These are phyloP conservation scores for Alternaria gaisen DNA, from an alignment of 2,329 filamentous ascomycete species.

Conservation along the genomic window DNA sequence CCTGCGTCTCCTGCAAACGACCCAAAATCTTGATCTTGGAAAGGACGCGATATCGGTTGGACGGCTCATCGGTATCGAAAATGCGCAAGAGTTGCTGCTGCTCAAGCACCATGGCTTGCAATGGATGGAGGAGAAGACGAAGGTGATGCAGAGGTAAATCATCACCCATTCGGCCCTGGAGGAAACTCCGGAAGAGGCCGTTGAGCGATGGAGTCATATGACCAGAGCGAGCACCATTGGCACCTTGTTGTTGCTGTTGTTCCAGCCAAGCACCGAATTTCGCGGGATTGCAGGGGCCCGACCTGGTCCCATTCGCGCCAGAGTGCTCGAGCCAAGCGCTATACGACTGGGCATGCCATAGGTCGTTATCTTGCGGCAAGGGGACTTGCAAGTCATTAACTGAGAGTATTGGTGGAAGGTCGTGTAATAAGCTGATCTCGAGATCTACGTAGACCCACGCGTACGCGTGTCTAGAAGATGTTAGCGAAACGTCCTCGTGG, in stretches of 20 bases:
- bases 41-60: slow-evolving; percentile 9
- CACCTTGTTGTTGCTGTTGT: not conserved
- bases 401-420: slow-evolving; percentile 13
- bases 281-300: slow-evolving; percentile 1
- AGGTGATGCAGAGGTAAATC: slow-evolving; percentile 8
- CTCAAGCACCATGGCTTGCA: slow-evolving; percentile 13
- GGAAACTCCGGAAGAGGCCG: slow-evolving; percentile 13
- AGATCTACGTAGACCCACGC: slow-evolving; percentile 18
- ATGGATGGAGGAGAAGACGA: slow-evolving; percentile 16
- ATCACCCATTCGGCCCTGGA: slow-evolving; percentile 10
- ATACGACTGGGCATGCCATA: slow-evolving; percentile 13
- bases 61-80: slow-evolving; percentile 14
- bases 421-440: slow-evolving; percentile 11
- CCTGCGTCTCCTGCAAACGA: slow-evolving; percentile 14
- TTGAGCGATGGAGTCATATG: slow-evolving; percentile 11
- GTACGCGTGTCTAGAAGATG: slow-evolving; percentile 7
- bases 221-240: not conserved
- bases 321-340: slow-evolving; percentile 3
- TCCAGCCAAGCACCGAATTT: slow-evolving; percentile 7
- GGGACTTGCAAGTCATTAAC: slow-evolving; percentile 13
- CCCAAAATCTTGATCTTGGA: slow-evolving; percentile 12
- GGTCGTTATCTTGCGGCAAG: not conserved
- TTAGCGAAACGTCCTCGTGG: not conserved
- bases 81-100: slow-evolving; percentile 16
- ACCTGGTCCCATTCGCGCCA: not conserved